A percentile compares a stretch with the other conserved stretches of the same genome.
phyloP scores from a whole-genome alignment of 202 grass and related monocot species.

The Brachypodium distachyon region DNA sequence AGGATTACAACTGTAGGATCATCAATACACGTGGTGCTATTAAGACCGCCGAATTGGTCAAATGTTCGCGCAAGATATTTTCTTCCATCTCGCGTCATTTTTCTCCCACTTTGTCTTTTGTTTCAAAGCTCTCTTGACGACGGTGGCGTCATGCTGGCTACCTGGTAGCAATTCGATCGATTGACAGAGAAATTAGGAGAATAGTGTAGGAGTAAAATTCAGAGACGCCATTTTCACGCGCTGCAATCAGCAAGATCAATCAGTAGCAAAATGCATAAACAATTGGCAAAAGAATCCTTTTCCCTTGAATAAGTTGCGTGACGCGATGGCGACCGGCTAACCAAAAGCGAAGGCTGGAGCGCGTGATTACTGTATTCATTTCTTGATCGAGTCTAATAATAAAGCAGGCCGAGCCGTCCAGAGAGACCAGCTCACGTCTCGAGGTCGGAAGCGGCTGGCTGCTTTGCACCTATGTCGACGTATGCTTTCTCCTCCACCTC shows the following conservation, averaged over 20 bases:
- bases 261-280: neutral
- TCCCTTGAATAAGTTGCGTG: conserved; percentile 7
- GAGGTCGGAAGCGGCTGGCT: neutral
- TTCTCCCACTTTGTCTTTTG: too few relatives aligned
- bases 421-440: conserved; percentile 8
- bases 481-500: neutral
- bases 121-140: too few relatives aligned
- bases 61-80: too few relatives aligned
- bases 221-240: neutral
- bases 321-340: conserved; percentile 10
- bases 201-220: too few relatives aligned
- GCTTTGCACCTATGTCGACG: neutral
- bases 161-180: too few relatives aligned
- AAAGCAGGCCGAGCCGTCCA: neutral
- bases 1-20: too few relatives aligned
- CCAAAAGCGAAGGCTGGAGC: neutral
- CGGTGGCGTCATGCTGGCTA: too few relatives aligned
- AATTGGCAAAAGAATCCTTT: neutral
- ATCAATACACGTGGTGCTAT: too few relatives aligned
- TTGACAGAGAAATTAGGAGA: too few relatives aligned
- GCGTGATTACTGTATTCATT: neutral
- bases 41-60: too few relatives aligned
- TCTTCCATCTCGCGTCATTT: too few relatives aligned
- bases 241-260: neutral
- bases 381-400: neutral